Evolutionary conservation across 1,284 basidiomycete genomes (phyloP).

Genomic region (Fomitopsis palustris): DNA sequence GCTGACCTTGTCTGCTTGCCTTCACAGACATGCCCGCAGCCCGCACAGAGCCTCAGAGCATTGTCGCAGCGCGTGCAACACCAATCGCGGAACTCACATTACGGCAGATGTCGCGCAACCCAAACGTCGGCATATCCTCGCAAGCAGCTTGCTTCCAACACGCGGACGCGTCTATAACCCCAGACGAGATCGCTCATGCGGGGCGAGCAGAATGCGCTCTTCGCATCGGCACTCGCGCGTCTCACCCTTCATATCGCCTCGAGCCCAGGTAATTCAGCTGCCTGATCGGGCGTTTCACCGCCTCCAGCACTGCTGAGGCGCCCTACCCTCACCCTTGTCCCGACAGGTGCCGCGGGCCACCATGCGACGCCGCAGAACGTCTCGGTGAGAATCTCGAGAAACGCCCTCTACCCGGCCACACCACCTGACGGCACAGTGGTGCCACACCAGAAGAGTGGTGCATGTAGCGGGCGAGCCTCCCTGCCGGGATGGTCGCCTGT

Average conservation of each 20-base stretch:
- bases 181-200: neutral
- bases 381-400: neutral
- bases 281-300: neutral
- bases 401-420: slow-evolving; percentile 1
- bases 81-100: neutral
- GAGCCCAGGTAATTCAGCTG: neutral
- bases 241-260: neutral
- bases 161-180: neutral
- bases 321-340: neutral
- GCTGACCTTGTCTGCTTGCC: neutral
- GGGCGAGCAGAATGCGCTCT: neutral
- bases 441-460: neutral
- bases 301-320: neutral
- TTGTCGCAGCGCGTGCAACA: neutral
- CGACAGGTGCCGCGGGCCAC: neutral
- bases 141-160: neutral
- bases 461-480: neutral
- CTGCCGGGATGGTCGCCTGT: neutral
- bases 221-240: neutral
- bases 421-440: slow-evolving; percentile 8
- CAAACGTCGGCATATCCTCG: neutral
- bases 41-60: neutral
- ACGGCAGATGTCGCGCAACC: neutral
- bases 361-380: neutral
- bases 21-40: neutral